A percentile compares a stretch with the other conserved stretches of the same genome.
phyloP scores from a whole-genome alignment of 164 flowering plant genomes.

The Brasenia schreberi region DNA sequence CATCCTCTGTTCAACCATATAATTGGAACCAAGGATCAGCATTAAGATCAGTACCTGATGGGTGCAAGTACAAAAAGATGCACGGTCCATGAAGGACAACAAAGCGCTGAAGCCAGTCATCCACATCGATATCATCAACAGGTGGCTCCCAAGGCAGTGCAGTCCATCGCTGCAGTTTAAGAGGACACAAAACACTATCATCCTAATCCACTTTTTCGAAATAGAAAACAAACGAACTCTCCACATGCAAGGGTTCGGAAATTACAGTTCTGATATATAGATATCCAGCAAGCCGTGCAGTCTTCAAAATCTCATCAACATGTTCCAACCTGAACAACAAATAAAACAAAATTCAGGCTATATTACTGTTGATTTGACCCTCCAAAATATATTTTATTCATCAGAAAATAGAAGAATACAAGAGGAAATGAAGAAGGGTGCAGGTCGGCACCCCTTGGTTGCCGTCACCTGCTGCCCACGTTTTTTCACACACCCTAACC shows the following conservation, averaged over 20 bases:
- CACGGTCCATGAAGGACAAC: slow-evolving; percentile 89
- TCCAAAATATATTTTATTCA: no score
- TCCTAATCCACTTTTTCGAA: slow-evolving; percentile 1
- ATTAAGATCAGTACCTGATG: slow-evolving; percentile 42
- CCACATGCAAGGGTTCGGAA: not conserved
- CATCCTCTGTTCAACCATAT: no score
- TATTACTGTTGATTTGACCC: no score
- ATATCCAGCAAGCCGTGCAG: slow-evolving; percentile 81
- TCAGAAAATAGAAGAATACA: no score
- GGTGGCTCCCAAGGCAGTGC: slow-evolving; percentile 90
- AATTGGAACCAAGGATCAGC: not conserved
- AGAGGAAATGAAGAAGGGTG: no score
- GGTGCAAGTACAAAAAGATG: slow-evolving; percentile 56
- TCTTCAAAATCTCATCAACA: slow-evolving; percentile 71
- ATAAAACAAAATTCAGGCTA: not conserved
- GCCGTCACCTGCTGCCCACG: no score
- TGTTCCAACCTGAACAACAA: slow-evolving; percentile 60
- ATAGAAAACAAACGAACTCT: not conserved
- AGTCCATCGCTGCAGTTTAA: slow-evolving; percentile 52
- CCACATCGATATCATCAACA: slow-evolving; percentile 84
- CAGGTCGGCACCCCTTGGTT: no score
- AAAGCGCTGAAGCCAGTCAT: slow-evolving; percentile 97
- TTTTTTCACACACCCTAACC: no score
- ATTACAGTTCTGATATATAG: slow-evolving; percentile 66
- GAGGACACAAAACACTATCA: not conserved